Percentiles rank a stretch among this genome's conserved stretches.
phyloP scores from a whole-genome alignment of 352 stramenopile species.

The Phytophthora citricola region DNA sequence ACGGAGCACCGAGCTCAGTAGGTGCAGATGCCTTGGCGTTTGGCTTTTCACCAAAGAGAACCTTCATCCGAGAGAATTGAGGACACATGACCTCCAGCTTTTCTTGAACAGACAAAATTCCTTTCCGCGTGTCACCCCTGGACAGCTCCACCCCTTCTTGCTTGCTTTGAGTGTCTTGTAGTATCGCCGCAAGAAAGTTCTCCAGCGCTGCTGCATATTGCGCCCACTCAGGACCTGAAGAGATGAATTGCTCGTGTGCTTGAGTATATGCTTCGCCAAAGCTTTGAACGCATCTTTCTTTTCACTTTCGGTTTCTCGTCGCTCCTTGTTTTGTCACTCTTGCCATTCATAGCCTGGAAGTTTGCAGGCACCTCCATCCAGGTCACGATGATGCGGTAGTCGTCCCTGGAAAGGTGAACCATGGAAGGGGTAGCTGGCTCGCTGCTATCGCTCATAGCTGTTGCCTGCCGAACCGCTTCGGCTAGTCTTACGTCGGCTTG shows the following conservation, averaged over 20 bases:
- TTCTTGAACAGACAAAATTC: constrained; percentile 12
- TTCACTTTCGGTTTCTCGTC: neutral
- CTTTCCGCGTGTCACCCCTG: constrained; percentile 3
- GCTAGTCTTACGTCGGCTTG: no score
- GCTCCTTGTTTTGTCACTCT: neutral
- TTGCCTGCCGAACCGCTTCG: no score
- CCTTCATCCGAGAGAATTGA: constrained; percentile 18
- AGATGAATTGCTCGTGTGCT: neutral
- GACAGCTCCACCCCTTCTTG: constrained; percentile 8
- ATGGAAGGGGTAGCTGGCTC: no score
- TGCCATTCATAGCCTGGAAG: neutral
- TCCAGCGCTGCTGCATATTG: constrained; percentile 25
- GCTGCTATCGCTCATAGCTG: neutral
- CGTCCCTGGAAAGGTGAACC: neutral
- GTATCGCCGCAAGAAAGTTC: constrained; percentile 14
- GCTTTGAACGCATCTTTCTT: constrained; percentile 8
- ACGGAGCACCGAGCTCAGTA: neutral
- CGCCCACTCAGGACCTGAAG: constrained; percentile 1
- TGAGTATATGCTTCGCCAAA: constrained; percentile 8
- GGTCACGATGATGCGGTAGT: neutral
- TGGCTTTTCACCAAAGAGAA: constrained; percentile 13
- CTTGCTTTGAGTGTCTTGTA: constrained; percentile 1
- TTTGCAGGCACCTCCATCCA: neutral
- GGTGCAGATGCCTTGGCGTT: constrained; percentile 3
- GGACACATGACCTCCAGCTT: constrained; percentile 20